phyloP scores from a whole-genome alignment of 495 filamentous ascomycete species.

The Penicillium coffeae region DNA sequence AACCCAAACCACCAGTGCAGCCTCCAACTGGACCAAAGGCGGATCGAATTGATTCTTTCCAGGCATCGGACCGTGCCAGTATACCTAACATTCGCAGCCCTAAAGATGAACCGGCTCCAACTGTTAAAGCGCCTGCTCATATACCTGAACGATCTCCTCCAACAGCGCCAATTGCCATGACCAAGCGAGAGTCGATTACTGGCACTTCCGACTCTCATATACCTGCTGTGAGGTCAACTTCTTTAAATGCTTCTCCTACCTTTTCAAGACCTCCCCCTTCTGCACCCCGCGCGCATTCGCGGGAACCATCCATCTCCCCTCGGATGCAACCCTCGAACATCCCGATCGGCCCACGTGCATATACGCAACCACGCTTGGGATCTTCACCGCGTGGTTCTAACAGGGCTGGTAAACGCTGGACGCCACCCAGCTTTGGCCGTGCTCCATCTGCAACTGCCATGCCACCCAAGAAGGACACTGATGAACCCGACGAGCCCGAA shows the following conservation, averaged over 20 bases:
- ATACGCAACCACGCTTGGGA: slow-evolving; percentile 36
- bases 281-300: slow-evolving; percentile 28
- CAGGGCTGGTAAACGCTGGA: slow-evolving; percentile 58
- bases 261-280: slow-evolving; percentile 27
- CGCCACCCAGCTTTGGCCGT: slow-evolving; percentile 47
- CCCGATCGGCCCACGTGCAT: slow-evolving; percentile 56
- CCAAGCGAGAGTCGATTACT: slow-evolving; percentile 22
- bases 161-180: slow-evolving; percentile 41
- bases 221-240: slow-evolving; percentile 16
- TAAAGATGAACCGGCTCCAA: slow-evolving; percentile 10
- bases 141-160: slow-evolving; percentile 35
- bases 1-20: slow-evolving; percentile 20
- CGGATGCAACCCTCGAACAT: slow-evolving; percentile 52
- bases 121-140: slow-evolving; percentile 12
- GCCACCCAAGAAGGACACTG: slow-evolving; percentile 35
- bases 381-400: slow-evolving; percentile 27
- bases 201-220: slow-evolving; percentile 13
- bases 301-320: slow-evolving; percentile 41
- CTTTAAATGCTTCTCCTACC: slow-evolving; percentile 24
- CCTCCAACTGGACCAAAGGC: slow-evolving; percentile 43
- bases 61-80: slow-evolving; percentile 19
- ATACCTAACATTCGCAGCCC: slow-evolving; percentile 11
- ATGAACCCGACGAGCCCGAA: slow-evolving; percentile 19
- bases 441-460: slow-evolving; percentile 27
- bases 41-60: slow-evolving; percentile 23